Evolutionary conservation across 1,139 yeast genomes (phyloP).

Genomic region (Lodderomyces oxycetoniae): DNA sequence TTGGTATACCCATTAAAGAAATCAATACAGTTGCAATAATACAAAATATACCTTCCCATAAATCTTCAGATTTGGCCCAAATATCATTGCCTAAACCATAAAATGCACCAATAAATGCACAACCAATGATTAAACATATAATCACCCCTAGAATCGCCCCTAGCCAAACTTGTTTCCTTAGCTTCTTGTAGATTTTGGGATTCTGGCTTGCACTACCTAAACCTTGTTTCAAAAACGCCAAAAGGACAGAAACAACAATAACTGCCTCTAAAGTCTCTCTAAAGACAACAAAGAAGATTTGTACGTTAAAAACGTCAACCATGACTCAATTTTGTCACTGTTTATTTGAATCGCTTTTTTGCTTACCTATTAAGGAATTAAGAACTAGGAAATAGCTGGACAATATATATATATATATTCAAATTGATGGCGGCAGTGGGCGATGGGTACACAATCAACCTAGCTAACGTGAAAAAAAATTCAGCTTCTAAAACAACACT

Average conservation of each 20-base stretch:
- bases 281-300: slow-evolving; percentile 76
- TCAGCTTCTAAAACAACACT: too few species aligned
- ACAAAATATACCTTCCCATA: slow-evolving; percentile 90
- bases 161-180: slow-evolving; percentile 71
- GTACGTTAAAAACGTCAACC: slow-evolving; percentile 50
- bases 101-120: slow-evolving; percentile 80
- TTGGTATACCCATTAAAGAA: slow-evolving; percentile 86
- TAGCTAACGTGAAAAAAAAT: too few species aligned
- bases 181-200: slow-evolving; percentile 50
- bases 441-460: too few species aligned
- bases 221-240: slow-evolving; percentile 87
- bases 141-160: slow-evolving; percentile 72
- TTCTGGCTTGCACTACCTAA: slow-evolving; percentile 52
- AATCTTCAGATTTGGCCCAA: slow-evolving; percentile 83
- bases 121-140: slow-evolving; percentile 74
- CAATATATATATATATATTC: too few species aligned
- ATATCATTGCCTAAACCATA: slow-evolving; percentile 74
- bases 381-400: too few species aligned
- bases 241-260: slow-evolving; percentile 79
- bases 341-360: too few species aligned
- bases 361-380: too few species aligned
- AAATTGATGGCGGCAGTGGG: too few species aligned
- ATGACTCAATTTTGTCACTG: too few species aligned
- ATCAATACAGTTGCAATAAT: slow-evolving; percentile 79
- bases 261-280: slow-evolving; percentile 91